Base-by-base conservation (phyloP, 2,329 filamentous ascomycete genomes). In the Fusarium guadeloupense region DNA sequence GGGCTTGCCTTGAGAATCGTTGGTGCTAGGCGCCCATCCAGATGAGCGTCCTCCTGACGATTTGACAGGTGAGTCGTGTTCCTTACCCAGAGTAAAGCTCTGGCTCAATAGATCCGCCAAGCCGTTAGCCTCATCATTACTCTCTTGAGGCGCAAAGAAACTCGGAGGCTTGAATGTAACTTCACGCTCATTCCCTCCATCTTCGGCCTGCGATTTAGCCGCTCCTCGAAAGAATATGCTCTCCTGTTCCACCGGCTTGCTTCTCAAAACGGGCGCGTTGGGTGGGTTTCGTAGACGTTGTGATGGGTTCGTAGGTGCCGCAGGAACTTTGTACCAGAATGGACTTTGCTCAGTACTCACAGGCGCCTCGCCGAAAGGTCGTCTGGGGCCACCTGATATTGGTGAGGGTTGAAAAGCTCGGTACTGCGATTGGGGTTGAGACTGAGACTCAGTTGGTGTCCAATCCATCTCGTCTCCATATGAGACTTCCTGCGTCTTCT, bases 401-500 rank as follows among this genome's bases (percentile, higher is more conserved):
- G 79, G 73, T 39, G 77, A 73, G 38, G 80, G 75, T 55, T 78
- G 81, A 69, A 87, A 87, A 9, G 83, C 84, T 47, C 83, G 82
- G 56, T 86, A 76, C 2, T 57, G 68, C 5, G 67, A 62, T 7
- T 66, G 64, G 2, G 54, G n/a, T 42, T 78, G 64, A 4, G 45
- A 25, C 39, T 79, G 77, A n/a, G 82, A 81, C 50, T 78, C 77
- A 0, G 85, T 86, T 1, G 88, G 88, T 3, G 87, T 84, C 86
- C 89, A 92, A 69, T 93, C 90, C 90, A 93, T 93, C 50, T 83
- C 83, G 33, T 89, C 84, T 1, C 77, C 78, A 52, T 82, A 77
- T 9, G 78, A 74, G 2, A 69, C 46, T 19, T 70, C 58, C 30
- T 62, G 60, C 3, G 54, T 33, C 23, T 34, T 60, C 25, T 61